Percentiles rank a stretch among this genome's conserved stretches.
phyloP scores from a whole-genome alignment of 371 early-diverging fungal species.

The Neoconidiobolus thromboides region DNA sequence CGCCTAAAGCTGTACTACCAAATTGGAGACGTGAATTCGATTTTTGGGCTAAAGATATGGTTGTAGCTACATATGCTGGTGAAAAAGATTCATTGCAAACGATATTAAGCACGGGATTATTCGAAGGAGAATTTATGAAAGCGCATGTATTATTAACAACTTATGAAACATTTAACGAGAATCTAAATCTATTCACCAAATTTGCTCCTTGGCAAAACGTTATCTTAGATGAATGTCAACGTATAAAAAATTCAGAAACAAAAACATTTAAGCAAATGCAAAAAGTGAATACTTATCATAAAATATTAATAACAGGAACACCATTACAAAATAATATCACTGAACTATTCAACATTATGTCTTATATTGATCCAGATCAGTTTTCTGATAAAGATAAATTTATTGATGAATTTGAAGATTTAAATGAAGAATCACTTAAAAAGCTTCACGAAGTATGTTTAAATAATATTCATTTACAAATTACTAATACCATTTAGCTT shows the following conservation, averaged over 20 bases:
- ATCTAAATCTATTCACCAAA: constrained; percentile 67
- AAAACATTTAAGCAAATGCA: constrained; percentile 83
- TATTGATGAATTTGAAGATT: constrained; percentile 59
- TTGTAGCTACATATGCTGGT: background rate
- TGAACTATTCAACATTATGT: constrained; percentile 97
- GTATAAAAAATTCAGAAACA: constrained; percentile 98
- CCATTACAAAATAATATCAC: constrained; percentile 98
- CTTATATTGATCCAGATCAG: constrained; percentile 93
- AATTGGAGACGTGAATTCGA: constrained; percentile 95
- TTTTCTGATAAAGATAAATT: constrained; percentile 87
- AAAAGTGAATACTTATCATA: constrained; percentile 64
- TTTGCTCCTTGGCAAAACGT: constrained; percentile 77
- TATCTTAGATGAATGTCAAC: constrained; percentile 98
- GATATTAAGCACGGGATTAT: constrained; percentile 19
- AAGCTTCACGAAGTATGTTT: constrained; percentile 3
- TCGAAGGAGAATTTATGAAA: constrained; percentile 32
- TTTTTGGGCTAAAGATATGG: constrained; percentile 82
- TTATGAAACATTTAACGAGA: constrained; percentile 91
- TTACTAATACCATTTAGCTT: background rate
- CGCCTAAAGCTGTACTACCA: constrained; percentile 93
- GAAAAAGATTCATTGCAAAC: constrained; percentile 13
- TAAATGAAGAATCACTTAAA: background rate
- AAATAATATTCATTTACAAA: background rate
- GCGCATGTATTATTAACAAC: constrained; percentile 84
- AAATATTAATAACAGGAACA: constrained; percentile 96